phyloP scores from a whole-genome alignment of 345 rosid genomes.

The Corymbia maculata region DNA sequence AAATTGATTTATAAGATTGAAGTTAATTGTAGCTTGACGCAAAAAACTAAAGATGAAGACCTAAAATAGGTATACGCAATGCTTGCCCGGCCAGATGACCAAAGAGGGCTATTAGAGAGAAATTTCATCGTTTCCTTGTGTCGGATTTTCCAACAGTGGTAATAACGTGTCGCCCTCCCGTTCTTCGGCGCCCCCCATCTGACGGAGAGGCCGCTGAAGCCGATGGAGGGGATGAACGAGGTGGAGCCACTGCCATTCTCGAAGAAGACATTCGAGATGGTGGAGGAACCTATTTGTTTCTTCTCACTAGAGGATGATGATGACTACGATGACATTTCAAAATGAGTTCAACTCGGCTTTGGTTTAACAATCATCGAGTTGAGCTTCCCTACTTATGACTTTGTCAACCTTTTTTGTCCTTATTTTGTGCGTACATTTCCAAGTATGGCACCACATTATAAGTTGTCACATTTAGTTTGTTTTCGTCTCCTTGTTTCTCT shows the following conservation, averaged over 20 bases:
- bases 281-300: neutral
- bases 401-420: too few relatives aligned
- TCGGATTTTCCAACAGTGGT: neutral
- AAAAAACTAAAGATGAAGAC: too few relatives aligned
- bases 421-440: too few relatives aligned
- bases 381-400: too few relatives aligned
- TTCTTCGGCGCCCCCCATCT: neutral
- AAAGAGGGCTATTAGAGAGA: neutral
- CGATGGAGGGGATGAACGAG: neutral
- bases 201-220: neutral
- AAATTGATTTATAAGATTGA: neutral
- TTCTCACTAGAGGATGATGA: too few relatives aligned
- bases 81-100: neutral
- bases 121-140: neutral
- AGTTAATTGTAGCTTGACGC: neutral
- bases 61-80: too few relatives aligned
- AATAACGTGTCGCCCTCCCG: neutral
- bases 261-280: neutral
- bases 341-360: too few relatives aligned
- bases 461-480: too few relatives aligned
- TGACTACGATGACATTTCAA: too few relatives aligned
- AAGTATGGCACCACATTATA: too few relatives aligned
- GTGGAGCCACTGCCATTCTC: neutral
- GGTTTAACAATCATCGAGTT: too few relatives aligned
- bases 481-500: too few relatives aligned